Evolutionary conservation across 768 basidiomycete species (phyloP), one percentile per base, ranked within the genome.

Genomic region (Inosperma sp.): DNA sequence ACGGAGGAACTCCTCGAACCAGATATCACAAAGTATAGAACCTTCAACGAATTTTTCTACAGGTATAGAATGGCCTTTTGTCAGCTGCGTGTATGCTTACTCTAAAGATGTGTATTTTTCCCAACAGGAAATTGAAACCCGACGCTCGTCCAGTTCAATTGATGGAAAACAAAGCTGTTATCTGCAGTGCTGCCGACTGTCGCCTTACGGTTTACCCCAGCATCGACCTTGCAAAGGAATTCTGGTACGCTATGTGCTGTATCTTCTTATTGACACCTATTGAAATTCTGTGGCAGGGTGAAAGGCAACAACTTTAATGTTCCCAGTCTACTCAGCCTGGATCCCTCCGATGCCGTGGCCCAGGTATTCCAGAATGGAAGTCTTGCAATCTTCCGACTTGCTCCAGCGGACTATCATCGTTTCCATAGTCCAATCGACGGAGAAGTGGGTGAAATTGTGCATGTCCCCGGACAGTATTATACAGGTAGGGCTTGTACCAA

Each of bases 401-500:
- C 90, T 0, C 90, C 88, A 0, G 76, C 82, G 7, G 88, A 91
- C 62, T 90, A 90, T 58, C 88, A 91, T 61, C 80, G 88, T 12
- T 89, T 86, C 75, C 87, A 88, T 55, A 78, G 78, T 27, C 85
- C 86, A 12, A 69, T 84, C 22, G 82, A 83, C 47, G 82, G 75
- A 30, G 74, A 70, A 9, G 63, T 83, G 16, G 67, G 73, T 8
- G 72, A 75, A 30, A 59, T 71, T 6, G 65, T 52, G 3, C 66
- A 81, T 56, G 70, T 82, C 4, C 70, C 74, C 0, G 82, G 82
- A 2, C 71, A 82, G 52, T 83, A 81, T 57, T 84, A 80, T 56
- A 84, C 83, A 1, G 81, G 78, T 80, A 31, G 46, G 69, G 49
- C 1, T 3, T 26, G 10, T 34, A 29, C 9, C 17, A 25, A 21